A percentile compares a stretch with the other conserved stretches of the same genome.
These are phyloP conservation scores for Amylostereum areolatum DNA, from an alignment of 1,284 basidiomycete species.

Conservation along the genomic window DNA sequence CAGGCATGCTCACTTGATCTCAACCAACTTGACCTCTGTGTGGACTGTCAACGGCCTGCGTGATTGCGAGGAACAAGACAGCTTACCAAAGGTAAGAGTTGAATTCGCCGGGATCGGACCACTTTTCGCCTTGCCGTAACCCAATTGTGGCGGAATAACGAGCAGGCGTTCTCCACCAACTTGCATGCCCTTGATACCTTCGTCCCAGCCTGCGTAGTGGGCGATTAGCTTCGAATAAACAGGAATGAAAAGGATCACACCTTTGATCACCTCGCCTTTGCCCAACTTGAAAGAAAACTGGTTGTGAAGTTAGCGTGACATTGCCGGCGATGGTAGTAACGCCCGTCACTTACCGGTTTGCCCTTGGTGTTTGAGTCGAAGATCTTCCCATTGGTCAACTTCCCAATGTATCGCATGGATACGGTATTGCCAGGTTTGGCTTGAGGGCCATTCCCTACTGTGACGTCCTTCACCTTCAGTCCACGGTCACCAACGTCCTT, in stretches of 20 bases:
- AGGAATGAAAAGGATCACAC: slow-evolving; percentile 7
- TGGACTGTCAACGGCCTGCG: neutral
- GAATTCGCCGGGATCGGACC: slow-evolving; percentile 60
- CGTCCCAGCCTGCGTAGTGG: slow-evolving; percentile 69
- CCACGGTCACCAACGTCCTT: slow-evolving; percentile 61
- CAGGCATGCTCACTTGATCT: slow-evolving; percentile 41
- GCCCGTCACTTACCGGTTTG: slow-evolving; percentile 58
- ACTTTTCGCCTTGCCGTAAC: slow-evolving; percentile 56
- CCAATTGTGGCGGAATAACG: slow-evolving; percentile 68
- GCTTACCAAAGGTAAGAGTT: slow-evolving; percentile 68
- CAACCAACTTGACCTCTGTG: slow-evolving; percentile 68
- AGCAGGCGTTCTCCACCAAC: slow-evolving; percentile 86
- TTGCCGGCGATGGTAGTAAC: slow-evolving; percentile 2
- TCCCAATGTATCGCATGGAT: slow-evolving; percentile 88
- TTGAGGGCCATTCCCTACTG: slow-evolving; percentile 72
- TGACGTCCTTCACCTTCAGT: slow-evolving; percentile 74
- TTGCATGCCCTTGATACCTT: slow-evolving; percentile 89
- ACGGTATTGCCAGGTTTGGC: slow-evolving; percentile 86
- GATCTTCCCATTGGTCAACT: slow-evolving; percentile 77
- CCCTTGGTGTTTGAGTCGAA: slow-evolving; percentile 91
- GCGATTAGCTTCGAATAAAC: neutral
- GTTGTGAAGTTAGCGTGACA: slow-evolving; percentile 2
- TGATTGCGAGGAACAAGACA: neutral
- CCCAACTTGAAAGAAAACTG: slow-evolving; percentile 87
- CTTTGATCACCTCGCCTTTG: slow-evolving; percentile 59